Evolutionary conservation across 192 early-diverging fungal species (phyloP), one percentile per base, ranked within the genome.

Genomic region (Spinellus fusiger): DNA sequence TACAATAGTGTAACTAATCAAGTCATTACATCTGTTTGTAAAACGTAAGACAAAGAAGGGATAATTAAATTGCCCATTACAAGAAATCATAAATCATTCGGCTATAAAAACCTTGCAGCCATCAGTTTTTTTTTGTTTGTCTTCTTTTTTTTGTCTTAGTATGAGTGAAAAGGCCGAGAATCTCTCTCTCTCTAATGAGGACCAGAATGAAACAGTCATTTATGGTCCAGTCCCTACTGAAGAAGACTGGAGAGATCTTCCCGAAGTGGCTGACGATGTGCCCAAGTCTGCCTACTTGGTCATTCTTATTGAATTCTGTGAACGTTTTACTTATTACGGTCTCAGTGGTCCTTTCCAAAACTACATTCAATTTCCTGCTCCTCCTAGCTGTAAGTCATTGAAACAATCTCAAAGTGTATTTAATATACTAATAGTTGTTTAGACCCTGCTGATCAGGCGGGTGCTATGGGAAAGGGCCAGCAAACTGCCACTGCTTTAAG

Each of bases 291-390:
- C 80, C 1, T 80, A 76, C 67, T 49, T 85, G 33, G 75, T 85
- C 8, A 75, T 86, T 52, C 54, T 77, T 13, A 77, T 79, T 50
- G 85, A 86, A 68, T 76, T 84, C 28, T 82, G 82, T 54, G 85
- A 86, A 61, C 79, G 85, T 9, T 86, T 86, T 61, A 81, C 82
- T 5, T 84, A 78, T 69, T 86, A 84, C 59, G 85, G 85, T 59
- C 65, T 80, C 4, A 76, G 70, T 46, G 79, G 79, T 38, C 74
- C 78, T 9, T 82, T 86, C 68, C 80, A 71, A 61, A 71, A 71
- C 23, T 71, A 71, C 25, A 53, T 71, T 1, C 69, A 71, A 52
- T 16, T 60, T 27, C 58, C 58, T 53, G 33, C 47, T 32, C 68
- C 68, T 16, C 34, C 12, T 49, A 35, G 22, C 27, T 64, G 68